Evolutionary conservation across 2,329 filamentous ascomycete genomes (phyloP).

Genomic region (Ascochyta koolunga): DNA sequence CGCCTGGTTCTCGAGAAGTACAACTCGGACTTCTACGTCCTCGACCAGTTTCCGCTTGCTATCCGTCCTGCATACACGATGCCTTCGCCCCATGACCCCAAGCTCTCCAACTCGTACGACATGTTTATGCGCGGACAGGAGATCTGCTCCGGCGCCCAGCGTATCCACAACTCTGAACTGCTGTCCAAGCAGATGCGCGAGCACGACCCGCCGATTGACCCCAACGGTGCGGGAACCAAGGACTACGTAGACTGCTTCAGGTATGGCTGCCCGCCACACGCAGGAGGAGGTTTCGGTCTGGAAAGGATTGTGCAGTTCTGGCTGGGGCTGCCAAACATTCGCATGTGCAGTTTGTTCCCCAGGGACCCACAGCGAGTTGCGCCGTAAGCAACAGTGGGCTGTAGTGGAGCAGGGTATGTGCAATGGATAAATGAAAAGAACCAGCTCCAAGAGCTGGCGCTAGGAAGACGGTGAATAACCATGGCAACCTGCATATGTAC

Average conservation of each 20-base stretch:
- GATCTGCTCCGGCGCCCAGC: constrained; percentile 71
- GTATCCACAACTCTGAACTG: constrained; percentile 67
- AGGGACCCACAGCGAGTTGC: constrained; percentile 64
- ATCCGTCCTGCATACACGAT: constrained; percentile 94
- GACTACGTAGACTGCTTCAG: constrained; percentile 70
- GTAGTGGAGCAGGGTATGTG: neutral
- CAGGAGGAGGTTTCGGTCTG: constrained; percentile 68
- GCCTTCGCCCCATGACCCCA: constrained; percentile 58
- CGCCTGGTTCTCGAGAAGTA: constrained; percentile 85
- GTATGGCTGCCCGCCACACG: constrained; percentile 69
- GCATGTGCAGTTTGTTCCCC: constrained; percentile 67
- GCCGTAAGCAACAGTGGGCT: constrained; percentile 42
- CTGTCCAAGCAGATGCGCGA: constrained; percentile 63
- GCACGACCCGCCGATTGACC: constrained; percentile 63
- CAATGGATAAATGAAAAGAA: neutral
- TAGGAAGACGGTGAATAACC: neutral
- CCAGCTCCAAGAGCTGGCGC: neutral
- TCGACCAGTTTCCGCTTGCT: constrained; percentile 92
- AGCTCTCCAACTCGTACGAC: constrained; percentile 68
- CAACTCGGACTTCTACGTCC: constrained; percentile 92
- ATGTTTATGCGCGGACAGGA: constrained; percentile 75
- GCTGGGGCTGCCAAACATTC: constrained; percentile 67
- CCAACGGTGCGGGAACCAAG: constrained; percentile 63
- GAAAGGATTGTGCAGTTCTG: constrained; percentile 72
- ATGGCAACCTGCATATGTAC: neutral